These are phyloP conservation scores for Suillus discolor DNA, from an alignment of 768 basidiomycete species.

Conservation along the genomic window DNA sequence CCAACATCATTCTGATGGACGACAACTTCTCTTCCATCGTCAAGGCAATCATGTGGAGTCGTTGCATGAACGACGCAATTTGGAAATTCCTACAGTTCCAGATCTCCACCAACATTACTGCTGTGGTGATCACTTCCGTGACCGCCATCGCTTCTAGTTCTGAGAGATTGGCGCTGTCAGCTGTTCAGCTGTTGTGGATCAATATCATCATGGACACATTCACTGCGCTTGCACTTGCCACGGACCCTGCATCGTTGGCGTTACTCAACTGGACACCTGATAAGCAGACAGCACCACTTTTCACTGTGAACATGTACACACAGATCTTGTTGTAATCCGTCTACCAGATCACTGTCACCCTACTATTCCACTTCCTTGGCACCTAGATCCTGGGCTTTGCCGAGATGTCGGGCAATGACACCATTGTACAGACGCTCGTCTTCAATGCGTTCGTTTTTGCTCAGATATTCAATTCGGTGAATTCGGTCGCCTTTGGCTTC, in stretches of 20 bases:
- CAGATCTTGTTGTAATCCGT: conserved; percentile 89
- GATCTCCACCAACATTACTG: conserved; percentile 92
- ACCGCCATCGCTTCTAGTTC: conserved; percentile 80
- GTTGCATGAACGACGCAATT: conserved; percentile 97
- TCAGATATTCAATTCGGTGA: conserved; percentile 95
- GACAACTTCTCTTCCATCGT: conserved; percentile 97
- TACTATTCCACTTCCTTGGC: conserved; percentile 90
- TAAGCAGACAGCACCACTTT: conserved; percentile 83
- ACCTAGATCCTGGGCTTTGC: conserved; percentile 65
- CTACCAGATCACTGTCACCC: conserved; percentile 82
- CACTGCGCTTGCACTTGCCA: conserved; percentile 95
- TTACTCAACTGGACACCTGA: conserved; percentile 91
- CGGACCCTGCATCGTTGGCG: conserved; percentile 84
- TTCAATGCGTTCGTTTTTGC: conserved; percentile 98
- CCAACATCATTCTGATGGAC: conserved; percentile 98
- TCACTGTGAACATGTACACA: conserved; percentile 95
- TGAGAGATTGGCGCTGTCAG: conserved; percentile 85
- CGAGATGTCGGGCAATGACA: conserved; percentile 34
- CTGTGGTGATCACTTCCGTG: conserved; percentile 91
- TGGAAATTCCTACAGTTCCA: conserved; percentile 98
- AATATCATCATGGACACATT: conserved; percentile 99
- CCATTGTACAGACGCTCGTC: conserved; percentile 78
- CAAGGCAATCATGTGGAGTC: conserved; percentile 98
- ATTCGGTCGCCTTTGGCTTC: conserved; percentile 84
- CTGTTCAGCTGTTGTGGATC: conserved; percentile 97